Conservation (phyloP, 2,329 filamentous ascomycete genomes). For the Colletotrichum eremochloae region DNA sequence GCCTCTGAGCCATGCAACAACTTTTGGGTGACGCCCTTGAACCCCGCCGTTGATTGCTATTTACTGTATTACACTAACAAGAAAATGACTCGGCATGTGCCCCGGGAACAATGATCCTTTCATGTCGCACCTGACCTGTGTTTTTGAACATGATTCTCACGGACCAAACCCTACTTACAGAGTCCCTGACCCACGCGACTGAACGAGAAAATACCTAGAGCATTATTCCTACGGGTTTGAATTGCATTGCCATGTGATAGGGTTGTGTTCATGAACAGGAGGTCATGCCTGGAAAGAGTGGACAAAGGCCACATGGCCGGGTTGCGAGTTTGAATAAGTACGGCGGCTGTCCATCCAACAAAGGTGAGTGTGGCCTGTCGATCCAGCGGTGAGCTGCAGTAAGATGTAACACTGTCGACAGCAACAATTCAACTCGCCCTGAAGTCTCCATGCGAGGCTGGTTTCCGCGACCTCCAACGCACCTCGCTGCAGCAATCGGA, state of each 20-base stretch:
- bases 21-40: neutral
- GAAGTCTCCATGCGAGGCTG: neutral
- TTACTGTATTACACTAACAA: neutral
- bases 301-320: neutral
- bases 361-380: conserved; percentile 20
- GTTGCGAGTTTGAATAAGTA: conserved; percentile 1
- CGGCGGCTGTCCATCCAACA: conserved; percentile 7
- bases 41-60: conserved; percentile 23
- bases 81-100: conserved; percentile 22
- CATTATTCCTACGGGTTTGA: neutral
- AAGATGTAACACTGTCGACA: neutral
- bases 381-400: conserved; percentile 35
- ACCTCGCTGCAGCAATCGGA: neutral
- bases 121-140: neutral
- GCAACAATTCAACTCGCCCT: neutral
- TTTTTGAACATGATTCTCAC: neutral
- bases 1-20: conserved; percentile 9
- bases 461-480: neutral
- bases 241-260: neutral
- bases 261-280: neutral
- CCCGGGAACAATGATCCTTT: neutral
- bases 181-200: neutral
- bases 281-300: neutral
- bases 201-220: neutral
- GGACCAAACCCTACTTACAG: neutral